A percentile compares a stretch with the other conserved stretches of the same genome.
phyloP scores from a whole-genome alignment of 805 yeast species.

The Suhomyces kilbournensis region DNA sequence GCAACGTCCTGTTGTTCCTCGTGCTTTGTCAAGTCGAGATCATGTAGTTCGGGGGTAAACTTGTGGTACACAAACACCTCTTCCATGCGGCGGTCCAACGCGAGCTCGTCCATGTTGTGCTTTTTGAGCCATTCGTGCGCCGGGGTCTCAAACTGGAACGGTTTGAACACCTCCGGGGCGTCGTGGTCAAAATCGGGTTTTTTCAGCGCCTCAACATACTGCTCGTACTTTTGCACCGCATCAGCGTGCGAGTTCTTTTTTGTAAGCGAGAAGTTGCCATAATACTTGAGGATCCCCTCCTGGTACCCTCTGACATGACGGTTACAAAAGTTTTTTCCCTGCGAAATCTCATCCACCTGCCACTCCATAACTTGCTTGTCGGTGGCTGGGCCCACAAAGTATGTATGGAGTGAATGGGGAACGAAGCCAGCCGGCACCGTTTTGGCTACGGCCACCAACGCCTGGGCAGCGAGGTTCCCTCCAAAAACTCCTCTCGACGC shows the following conservation, averaged over 20 bases:
- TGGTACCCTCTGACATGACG: slow-evolving; percentile 28
- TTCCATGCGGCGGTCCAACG: slow-evolving; percentile 12
- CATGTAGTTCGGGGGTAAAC: slow-evolving; percentile 33
- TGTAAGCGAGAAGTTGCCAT: slow-evolving; percentile 35
- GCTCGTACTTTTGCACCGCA: slow-evolving; percentile 20
- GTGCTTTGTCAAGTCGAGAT: slow-evolving; percentile 20
- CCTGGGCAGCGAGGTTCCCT: slow-evolving; percentile 35
- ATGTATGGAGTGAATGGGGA: slow-evolving; percentile 37
- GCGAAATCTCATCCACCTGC: slow-evolving; percentile 30
- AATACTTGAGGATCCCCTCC: slow-evolving; percentile 21
- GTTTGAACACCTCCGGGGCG: slow-evolving; percentile 20
- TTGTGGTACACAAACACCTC: slow-evolving; percentile 20
- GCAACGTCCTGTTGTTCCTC: slow-evolving; percentile 23
- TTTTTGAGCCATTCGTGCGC: slow-evolving; percentile 27
- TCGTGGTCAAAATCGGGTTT: slow-evolving; percentile 28
- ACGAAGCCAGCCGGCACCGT: slow-evolving; percentile 26
- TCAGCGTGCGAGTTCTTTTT: slow-evolving; percentile 24
- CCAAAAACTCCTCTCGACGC: slow-evolving; percentile 30
- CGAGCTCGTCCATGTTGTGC: slow-evolving; percentile 12
- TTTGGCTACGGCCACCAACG: slow-evolving; percentile 30
- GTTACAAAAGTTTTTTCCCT: slow-evolving; percentile 37
- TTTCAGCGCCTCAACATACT: slow-evolving; percentile 6
- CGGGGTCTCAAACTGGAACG: slow-evolving; percentile 35
- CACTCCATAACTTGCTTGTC: slow-evolving; percentile 20
- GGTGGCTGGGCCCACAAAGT: slow-evolving; percentile 22